These are phyloP conservation scores for Diplodia sapinea DNA, from an alignment of 2,329 filamentous ascomycete genomes.

Conservation along the genomic window DNA sequence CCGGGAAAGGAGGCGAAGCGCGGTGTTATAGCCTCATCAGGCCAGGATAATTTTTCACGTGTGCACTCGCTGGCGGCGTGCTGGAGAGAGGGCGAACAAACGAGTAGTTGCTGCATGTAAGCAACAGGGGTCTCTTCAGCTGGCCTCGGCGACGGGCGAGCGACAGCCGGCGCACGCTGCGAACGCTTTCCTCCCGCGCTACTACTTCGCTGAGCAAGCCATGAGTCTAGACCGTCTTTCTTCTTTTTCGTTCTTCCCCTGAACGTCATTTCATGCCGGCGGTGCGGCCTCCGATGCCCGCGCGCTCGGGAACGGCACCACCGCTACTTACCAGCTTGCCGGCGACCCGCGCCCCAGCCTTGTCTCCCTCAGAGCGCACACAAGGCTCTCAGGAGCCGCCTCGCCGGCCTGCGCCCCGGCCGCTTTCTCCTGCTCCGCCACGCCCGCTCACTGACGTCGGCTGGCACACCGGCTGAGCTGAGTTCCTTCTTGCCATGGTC, in stretches of 20 bases:
- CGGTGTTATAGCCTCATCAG: neutral
- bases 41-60: neutral
- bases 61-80: neutral
- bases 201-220: neutral
- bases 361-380: neutral
- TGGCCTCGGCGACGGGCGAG: neutral
- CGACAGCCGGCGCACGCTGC: neutral
- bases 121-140: neutral
- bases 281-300: neutral
- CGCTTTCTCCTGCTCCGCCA: neutral
- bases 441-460: neutral
- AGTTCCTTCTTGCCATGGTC: neutral
- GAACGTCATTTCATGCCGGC: neutral
- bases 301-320: neutral
- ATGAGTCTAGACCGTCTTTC: neutral
- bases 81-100: neutral
- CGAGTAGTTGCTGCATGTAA: neutral
- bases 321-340: neutral
- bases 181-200: neutral
- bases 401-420: neutral
- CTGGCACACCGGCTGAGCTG: neutral
- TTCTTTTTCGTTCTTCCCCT: neutral
- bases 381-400: neutral
- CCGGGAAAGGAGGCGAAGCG: neutral
- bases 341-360: neutral